Conservation (phyloP, 2,329 filamentous ascomycete genomes). For the Stylonectria norvegica region DNA sequence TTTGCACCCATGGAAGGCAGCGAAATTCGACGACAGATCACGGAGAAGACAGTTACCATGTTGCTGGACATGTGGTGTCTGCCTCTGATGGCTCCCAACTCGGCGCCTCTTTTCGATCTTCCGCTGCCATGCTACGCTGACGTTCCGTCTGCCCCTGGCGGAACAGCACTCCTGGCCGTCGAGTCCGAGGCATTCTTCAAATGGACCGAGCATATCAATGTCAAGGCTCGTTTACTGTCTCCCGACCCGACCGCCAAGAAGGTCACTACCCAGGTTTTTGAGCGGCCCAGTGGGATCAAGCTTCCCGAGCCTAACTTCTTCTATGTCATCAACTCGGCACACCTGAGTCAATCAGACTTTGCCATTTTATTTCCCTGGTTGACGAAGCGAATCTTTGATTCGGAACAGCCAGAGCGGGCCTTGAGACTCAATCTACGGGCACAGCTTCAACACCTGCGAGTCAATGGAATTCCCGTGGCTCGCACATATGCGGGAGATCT, state of each 20-base stretch:
- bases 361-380: slow-evolving; percentile 76
- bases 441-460: slow-evolving; percentile 53
- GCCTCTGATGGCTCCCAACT: slow-evolving; percentile 62
- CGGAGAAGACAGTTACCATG: slow-evolving; percentile 60
- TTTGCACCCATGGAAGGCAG: slow-evolving; percentile 57
- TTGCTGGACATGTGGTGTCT: slow-evolving; percentile 81
- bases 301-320: slow-evolving; percentile 64
- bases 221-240: slow-evolving; percentile 64
- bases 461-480: slow-evolving; percentile 46
- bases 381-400: slow-evolving; percentile 55
- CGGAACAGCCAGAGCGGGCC: slow-evolving; percentile 55
- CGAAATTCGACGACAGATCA: slow-evolving; percentile 62
- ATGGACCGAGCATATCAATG: slow-evolving; percentile 69
- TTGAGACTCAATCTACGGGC: slow-evolving; percentile 59
- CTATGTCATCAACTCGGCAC: slow-evolving; percentile 70
- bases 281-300: slow-evolving; percentile 40
- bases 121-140: slow-evolving; percentile 67
- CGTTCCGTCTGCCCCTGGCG: slow-evolving; percentile 47
- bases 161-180: slow-evolving; percentile 63
- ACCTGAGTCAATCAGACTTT: slow-evolving; percentile 81
- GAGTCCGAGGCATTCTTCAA: slow-evolving; percentile 76
- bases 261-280: slow-evolving; percentile 41
- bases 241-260: slow-evolving; percentile 45
- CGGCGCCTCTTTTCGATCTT: slow-evolving; percentile 64
- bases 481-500: slow-evolving; percentile 50